Evolutionary conservation across 208 protist genomes (phyloP).

Genomic region (Wallacemonas rigidus): DNA sequence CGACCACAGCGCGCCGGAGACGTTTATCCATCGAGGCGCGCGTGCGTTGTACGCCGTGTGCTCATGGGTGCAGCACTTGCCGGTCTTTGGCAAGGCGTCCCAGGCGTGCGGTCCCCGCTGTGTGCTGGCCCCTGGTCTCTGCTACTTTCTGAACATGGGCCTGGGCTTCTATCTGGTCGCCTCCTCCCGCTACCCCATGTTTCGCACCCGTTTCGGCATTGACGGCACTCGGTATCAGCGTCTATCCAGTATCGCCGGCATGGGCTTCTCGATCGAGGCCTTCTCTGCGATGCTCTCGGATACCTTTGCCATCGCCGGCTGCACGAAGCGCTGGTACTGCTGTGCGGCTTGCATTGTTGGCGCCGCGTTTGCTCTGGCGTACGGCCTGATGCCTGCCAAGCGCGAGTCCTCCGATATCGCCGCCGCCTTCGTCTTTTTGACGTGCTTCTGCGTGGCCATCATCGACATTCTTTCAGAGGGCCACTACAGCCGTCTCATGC

Average conservation of each 20-base stretch:
- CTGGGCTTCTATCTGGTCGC: constrained; percentile 26
- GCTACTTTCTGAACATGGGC: constrained; percentile 31
- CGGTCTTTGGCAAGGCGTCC: constrained; percentile 24
- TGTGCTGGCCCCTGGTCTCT: constrained; percentile 23
- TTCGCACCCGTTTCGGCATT: constrained; percentile 24
- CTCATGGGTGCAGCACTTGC: constrained; percentile 16
- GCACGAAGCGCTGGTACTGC: constrained; percentile 43
- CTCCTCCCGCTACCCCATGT: constrained; percentile 29
- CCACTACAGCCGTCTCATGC: constrained; percentile 47
- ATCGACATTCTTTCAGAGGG: constrained; percentile 51
- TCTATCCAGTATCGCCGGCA: constrained; percentile 22
- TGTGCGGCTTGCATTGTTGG: constrained; percentile 25
- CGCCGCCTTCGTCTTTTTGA: constrained; percentile 33
- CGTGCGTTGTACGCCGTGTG: constrained; percentile 19
- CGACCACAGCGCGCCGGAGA: background rate
- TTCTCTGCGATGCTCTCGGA: constrained; percentile 40
- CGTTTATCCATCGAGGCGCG: constrained; percentile 23
- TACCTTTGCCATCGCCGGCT: constrained; percentile 33
- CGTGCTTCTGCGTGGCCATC: constrained; percentile 28
- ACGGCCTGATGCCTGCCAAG: constrained; percentile 28
- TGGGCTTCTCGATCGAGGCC: constrained; percentile 41
- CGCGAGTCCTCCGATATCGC: constrained; percentile 16
- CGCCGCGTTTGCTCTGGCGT: constrained; percentile 19
- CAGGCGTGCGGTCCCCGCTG: constrained; percentile 28
- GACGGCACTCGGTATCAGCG: constrained; percentile 31